These are phyloP conservation scores for Malus hybrid DNA, from an alignment of 331 rosid genomes.

Conservation along the genomic window DNA sequence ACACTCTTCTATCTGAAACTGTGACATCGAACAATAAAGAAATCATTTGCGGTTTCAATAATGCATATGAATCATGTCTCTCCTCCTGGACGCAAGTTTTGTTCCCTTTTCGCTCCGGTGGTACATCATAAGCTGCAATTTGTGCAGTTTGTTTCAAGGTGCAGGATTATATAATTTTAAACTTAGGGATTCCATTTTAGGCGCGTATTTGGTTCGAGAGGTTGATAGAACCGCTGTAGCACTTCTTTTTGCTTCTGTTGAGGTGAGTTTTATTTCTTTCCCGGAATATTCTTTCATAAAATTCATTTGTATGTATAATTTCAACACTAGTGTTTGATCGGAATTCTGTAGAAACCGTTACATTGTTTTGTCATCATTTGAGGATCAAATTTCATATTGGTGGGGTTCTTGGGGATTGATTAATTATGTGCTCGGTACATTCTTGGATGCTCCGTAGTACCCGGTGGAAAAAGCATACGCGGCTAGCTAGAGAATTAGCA, in stretches of 20 bases:
- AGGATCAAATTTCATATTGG: neutral
- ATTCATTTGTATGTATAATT: neutral
- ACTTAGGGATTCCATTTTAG: neutral
- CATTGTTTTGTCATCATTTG: neutral
- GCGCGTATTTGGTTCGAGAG: neutral
- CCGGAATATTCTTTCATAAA: neutral
- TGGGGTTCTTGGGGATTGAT: neutral
- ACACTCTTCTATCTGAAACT: neutral
- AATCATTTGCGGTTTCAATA: neutral
- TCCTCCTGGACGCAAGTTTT: neutral
- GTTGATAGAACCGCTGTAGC: neutral
- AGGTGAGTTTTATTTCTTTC: neutral
- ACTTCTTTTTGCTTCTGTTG: neutral
- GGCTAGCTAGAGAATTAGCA: slow-evolving; percentile 68
- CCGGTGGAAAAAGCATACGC: slow-evolving; percentile 18
- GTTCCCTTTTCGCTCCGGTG: neutral
- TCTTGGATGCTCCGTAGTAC: too few species aligned
- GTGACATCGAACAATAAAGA: neutral
- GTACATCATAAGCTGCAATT: neutral
- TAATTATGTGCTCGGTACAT: slow-evolving; percentile 33
- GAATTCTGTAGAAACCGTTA: neutral
- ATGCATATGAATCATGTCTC: neutral
- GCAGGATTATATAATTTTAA: neutral
- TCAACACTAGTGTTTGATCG: neutral
- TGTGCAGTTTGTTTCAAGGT: neutral